These are phyloP conservation scores for Alternaria panax DNA, from an alignment of 2,329 filamentous ascomycete genomes.

Conservation along the genomic window DNA sequence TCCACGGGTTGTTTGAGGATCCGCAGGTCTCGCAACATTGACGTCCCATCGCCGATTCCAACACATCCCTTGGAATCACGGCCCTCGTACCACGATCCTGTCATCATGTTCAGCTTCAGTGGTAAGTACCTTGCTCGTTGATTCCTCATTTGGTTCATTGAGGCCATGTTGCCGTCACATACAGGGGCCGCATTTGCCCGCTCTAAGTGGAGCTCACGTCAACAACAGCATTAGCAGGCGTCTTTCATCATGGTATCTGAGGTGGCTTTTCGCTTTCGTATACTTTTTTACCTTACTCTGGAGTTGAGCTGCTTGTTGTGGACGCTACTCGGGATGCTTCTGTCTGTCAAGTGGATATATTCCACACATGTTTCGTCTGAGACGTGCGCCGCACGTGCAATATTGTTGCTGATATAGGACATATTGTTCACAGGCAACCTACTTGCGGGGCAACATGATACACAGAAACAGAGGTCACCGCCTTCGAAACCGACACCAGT, in stretches of 20 bases:
- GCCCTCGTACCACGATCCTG: conserved; percentile 2
- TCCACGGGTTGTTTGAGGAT: conserved; percentile 16
- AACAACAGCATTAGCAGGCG: conserved; percentile 1
- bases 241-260: neutral
- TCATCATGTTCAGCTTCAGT: conserved; percentile 49
- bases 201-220: neutral
- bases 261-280: neutral
- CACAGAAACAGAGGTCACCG: conserved; percentile 53
- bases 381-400: conserved; percentile 32
- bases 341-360: conserved; percentile 25
- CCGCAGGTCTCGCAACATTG: conserved; percentile 8
- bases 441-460: conserved; percentile 51
- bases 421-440: conserved; percentile 40
- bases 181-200: conserved; percentile 4
- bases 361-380: conserved; percentile 41
- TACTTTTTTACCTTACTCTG: neutral
- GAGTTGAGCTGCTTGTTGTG: conserved; percentile 1
- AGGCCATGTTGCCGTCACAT: conserved; percentile 4
- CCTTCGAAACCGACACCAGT: conserved; percentile 59
- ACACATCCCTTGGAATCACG: conserved; percentile 2
- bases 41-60: conserved; percentile 8
- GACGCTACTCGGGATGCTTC: conserved; percentile 22
- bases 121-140: conserved; percentile 36
- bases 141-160: neutral
- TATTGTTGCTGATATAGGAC: conserved; percentile 39